phyloP scores from a whole-genome alignment of 1,284 basidiomycete genomes.

The Cerioporus squamosus region DNA sequence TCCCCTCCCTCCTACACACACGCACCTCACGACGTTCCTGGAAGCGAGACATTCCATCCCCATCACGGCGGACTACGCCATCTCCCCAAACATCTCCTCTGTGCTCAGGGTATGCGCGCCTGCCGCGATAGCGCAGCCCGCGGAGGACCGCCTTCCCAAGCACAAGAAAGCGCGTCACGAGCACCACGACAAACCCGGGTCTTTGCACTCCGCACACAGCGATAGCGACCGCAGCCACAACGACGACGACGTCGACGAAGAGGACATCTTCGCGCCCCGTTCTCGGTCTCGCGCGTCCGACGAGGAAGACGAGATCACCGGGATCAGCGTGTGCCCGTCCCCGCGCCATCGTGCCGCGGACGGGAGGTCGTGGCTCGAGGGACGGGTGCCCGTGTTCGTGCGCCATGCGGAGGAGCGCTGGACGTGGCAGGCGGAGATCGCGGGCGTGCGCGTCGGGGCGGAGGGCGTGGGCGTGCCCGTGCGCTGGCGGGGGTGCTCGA shows the following conservation, averaged over 20 bases:
- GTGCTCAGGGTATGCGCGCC: constrained; percentile 32
- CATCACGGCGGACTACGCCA: constrained; percentile 15
- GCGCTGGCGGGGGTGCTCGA: constrained; percentile 68
- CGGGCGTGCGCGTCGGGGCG: constrained; percentile 54
- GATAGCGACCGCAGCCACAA: too few relatives aligned
- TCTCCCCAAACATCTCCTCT: constrained; percentile 19
- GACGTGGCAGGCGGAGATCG: constrained; percentile 65
- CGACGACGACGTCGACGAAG: neutral
- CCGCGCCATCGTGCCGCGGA: constrained; percentile 44
- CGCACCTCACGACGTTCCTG: constrained; percentile 36
- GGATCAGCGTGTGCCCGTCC: constrained; percentile 54
- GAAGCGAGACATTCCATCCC: constrained; percentile 26
- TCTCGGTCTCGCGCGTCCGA: neutral
- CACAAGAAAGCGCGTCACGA: constrained; percentile 12
- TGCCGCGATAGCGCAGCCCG: constrained; percentile 27
- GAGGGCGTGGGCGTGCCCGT: constrained; percentile 52
- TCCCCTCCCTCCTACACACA: constrained; percentile 4
- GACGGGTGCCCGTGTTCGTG: constrained; percentile 48
- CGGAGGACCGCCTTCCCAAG: constrained; percentile 5
- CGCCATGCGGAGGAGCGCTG: constrained; percentile 62
- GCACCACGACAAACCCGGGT: constrained; percentile 9
- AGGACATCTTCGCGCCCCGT: constrained; percentile 4
- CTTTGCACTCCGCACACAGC: neutral
- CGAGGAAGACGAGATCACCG: constrained; percentile 23
- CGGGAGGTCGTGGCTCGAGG: constrained; percentile 20